Evolutionary conservation across 306 rosid genomes (phyloP).

Genomic region (Rosa persica): DNA sequence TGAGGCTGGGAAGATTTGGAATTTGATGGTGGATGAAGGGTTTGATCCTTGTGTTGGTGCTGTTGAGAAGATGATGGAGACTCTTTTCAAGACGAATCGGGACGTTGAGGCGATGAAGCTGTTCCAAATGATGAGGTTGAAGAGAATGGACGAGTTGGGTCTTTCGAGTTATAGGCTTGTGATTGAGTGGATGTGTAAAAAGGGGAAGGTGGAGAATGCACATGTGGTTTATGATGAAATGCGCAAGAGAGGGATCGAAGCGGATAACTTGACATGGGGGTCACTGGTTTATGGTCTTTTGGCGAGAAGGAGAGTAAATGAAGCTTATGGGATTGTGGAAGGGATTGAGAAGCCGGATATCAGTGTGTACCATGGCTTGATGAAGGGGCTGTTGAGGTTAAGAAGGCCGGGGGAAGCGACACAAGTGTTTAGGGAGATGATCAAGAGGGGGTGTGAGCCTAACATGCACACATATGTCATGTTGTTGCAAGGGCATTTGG

Average conservation of each 20-base stretch:
- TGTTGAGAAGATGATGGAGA: constrained; percentile 69
- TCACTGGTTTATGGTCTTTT: constrained; percentile 60
- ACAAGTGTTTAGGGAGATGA: constrained; percentile 76
- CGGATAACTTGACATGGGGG: constrained; percentile 47
- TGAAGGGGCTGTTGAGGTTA: constrained; percentile 71
- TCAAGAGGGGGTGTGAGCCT: constrained; percentile 48
- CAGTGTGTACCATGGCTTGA: constrained; percentile 62
- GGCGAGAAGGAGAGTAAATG: constrained; percentile 49
- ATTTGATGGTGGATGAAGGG: constrained; percentile 80
- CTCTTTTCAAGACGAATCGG: constrained; percentile 54
- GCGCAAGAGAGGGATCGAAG: constrained; percentile 52
- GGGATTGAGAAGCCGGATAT: constrained; percentile 38
- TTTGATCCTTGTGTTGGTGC: constrained; percentile 49
- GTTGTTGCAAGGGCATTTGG: constrained; percentile 81
- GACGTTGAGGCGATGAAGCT: constrained; percentile 60
- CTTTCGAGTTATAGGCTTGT: constrained; percentile 60
- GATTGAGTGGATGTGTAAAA: constrained; percentile 66
- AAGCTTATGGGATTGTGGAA: constrained; percentile 42
- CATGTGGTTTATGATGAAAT: constrained; percentile 62
- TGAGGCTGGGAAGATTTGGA: constrained; percentile 81
- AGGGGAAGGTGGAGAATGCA: constrained; percentile 50
- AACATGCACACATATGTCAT: constrained; percentile 77
- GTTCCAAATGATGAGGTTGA: constrained; percentile 59
- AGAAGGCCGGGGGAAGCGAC: constrained; percentile 73
- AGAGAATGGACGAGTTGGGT: constrained; percentile 55